Percentiles rank a stretch among this genome's conserved stretches.
Evolutionary conservation across 306 rosid species (phyloP).

Genomic region (Pterocarpus macrocarpus): DNA sequence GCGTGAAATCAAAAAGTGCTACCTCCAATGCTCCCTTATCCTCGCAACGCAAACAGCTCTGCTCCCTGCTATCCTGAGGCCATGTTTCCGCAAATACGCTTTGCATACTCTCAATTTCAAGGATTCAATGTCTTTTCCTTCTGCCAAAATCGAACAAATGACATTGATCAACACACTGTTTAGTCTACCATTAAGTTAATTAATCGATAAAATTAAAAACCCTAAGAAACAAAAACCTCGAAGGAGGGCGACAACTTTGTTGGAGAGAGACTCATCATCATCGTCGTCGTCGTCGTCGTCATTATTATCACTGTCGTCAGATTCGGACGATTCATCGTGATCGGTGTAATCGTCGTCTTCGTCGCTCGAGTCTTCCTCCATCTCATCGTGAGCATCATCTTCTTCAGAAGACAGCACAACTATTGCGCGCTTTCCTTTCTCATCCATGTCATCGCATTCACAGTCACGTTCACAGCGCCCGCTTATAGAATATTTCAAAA

Average conservation of each 20-base stretch:
- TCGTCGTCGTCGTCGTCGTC: slow-evolving; percentile 14
- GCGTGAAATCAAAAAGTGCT: slow-evolving; percentile 11
- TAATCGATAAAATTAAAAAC: slow-evolving; percentile 11
- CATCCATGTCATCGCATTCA: slow-evolving; percentile 43
- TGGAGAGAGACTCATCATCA: slow-evolving; percentile 56
- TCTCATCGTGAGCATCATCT: slow-evolving; percentile 3
- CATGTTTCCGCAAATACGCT: slow-evolving; percentile 69
- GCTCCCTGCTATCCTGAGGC: slow-evolving; percentile 71
- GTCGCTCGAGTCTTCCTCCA: background rate
- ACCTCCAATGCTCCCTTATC: slow-evolving; percentile 79
- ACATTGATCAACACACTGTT: background rate
- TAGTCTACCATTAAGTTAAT: background rate
- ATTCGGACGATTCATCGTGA: slow-evolving; percentile 31
- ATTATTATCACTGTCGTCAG: slow-evolving; percentile 25
- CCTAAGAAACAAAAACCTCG: slow-evolving; percentile 54
- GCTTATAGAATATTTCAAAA: background rate
- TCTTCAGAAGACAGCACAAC: slow-evolving; percentile 55
- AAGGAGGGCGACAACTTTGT: slow-evolving; percentile 58
- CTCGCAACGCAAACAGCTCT: slow-evolving; percentile 69
- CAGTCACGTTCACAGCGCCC: background rate
- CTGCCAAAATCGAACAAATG: slow-evolving; percentile 46
- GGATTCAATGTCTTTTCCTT: slow-evolving; percentile 54
- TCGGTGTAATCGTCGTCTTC: slow-evolving; percentile 11
- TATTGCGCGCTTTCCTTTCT: slow-evolving; percentile 45
- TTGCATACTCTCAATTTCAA: slow-evolving; percentile 71